Base-by-base conservation (phyloP, 192 early-diverging fungal species). In the Anaeromyces robustus region DNA sequence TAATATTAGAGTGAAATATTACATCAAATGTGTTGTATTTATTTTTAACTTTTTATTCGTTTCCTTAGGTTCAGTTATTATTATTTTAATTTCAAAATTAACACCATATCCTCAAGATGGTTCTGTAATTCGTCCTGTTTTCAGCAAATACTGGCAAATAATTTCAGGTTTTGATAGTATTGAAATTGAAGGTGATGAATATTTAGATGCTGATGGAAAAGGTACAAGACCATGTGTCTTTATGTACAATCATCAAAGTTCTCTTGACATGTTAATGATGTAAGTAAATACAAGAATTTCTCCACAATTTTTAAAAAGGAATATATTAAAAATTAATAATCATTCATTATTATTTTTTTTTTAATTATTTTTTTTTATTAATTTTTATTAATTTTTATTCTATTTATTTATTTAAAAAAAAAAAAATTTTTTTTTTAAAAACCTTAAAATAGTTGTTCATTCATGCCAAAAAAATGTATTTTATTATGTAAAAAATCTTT, bases 201-300 rank as follows among this genome's bases (percentile, higher is more conserved):
- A 78, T 29, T 39, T 78, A 39, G 78, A 78, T 26, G 9, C 12
- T n/a, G 52, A 68, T 68, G 52, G 52, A n/a, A 68, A 68, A n/a
- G 52, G 52, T 68, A 29, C 78, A 19, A 31, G 78, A 39, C 78
- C 78, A 26, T 78, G 78, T 39, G 78, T 78, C 0, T 78, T 29
- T 29, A 39, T 78, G 31, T 34, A 39, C 26, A 78, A 78, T 29
- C 78, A 78, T 29, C 78, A 78, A 39, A 34, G 31, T 39, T 34
- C 31, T 29, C 78, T 78, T 39, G 78, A 78, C n/a, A 78, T 78
- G 78, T 34, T 78, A 34, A 78, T 39, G 31, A 78, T 78, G 78
- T 68, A 68, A 68, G 26, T 68, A 68, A 68, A 39, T 14, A n/a
- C n/a, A n/a, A n/a, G n/a, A n/a, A n/a, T n/a, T n/a, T n/a, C n/a